Evolutionary conservation across 2,329 filamentous ascomycete species (phyloP).

Genomic region (Grosmannia penicillata): DNA sequence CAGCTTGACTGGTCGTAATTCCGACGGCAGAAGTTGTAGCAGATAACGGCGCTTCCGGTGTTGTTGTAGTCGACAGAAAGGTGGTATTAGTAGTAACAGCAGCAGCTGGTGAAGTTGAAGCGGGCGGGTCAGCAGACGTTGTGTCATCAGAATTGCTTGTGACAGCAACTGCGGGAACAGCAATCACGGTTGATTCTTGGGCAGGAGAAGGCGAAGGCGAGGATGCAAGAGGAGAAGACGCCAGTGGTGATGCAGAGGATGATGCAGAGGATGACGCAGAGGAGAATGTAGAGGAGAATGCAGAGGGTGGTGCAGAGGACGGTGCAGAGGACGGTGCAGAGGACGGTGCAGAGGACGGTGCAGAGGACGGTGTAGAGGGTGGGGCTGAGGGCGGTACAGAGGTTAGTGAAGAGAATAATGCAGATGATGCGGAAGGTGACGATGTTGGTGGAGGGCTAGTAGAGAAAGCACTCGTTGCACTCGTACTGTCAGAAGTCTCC

Average conservation of each 20-base stretch:
- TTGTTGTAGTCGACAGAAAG: not conserved
- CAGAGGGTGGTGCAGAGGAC: conserved; percentile 7
- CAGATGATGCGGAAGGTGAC: not conserved
- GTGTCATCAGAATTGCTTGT: not conserved
- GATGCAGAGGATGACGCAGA: conserved; percentile 3
- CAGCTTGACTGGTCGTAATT: conserved; percentile 20
- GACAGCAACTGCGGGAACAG: not conserved
- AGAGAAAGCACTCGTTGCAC: too few species aligned
- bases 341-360: conserved; percentile 8
- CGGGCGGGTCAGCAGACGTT: not conserved
- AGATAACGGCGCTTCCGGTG: not conserved
- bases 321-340: conserved; percentile 4
- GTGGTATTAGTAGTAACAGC: conserved; percentile 5
- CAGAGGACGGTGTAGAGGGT: conserved; percentile 10
- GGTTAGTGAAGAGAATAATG: not conserved
- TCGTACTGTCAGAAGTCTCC: too few species aligned
- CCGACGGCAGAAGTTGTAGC: not conserved
- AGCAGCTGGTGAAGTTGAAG: conserved; percentile 3
- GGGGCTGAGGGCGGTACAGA: not conserved
- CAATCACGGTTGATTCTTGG: not conserved
- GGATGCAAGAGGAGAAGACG: not conserved
- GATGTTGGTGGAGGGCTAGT: not conserved
- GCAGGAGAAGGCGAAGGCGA: not conserved
- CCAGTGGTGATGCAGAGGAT: not conserved
- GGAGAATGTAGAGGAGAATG: conserved; percentile 7